Conservation (phyloP, 495 filamentous ascomycete genomes). For the Pyrenula aspistea region DNA sequence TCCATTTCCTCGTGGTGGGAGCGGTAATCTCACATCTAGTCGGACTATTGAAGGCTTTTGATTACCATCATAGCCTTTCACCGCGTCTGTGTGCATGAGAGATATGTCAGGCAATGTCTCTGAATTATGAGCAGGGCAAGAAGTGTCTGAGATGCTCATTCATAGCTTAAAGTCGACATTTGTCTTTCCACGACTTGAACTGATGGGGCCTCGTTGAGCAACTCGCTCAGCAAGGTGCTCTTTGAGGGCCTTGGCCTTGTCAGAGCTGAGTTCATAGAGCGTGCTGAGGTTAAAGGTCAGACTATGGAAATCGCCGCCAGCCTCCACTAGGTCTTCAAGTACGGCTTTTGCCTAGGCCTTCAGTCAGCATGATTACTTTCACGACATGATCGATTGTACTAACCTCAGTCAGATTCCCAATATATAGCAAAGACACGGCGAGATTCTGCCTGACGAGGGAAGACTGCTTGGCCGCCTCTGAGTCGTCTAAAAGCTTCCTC, state of each 20-base stretch:
- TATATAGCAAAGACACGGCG: conserved; percentile 73
- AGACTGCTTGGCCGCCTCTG: conserved; percentile 25
- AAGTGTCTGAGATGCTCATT: conserved; percentile 10
- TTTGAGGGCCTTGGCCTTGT: conserved; percentile 59
- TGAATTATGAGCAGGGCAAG: no score
- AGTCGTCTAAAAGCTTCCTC: conserved; percentile 37
- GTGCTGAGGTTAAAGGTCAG: conserved; percentile 83
- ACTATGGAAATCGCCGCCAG: conserved; percentile 53
- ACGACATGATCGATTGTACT: conserved; percentile 2
- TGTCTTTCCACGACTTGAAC: conserved; percentile 54
- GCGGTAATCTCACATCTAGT: conserved; percentile 45
- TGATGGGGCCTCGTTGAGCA: conserved; percentile 33
- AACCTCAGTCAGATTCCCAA: conserved; percentile 64
- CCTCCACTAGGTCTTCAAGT: conserved; percentile 50
- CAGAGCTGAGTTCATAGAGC: conserved; percentile 83
- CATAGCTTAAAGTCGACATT: conserved; percentile 72
- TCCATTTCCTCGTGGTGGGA: conserved; percentile 51
- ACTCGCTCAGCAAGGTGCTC: conserved; percentile 54
- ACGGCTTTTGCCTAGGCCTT: conserved; percentile 39
- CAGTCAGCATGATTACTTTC: background rate
- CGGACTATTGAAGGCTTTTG: conserved; percentile 44
- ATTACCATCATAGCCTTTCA: conserved; percentile 32
- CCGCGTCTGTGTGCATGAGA: background rate
- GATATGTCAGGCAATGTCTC: no score
- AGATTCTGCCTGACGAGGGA: conserved; percentile 61